A percentile compares a stretch with the other conserved stretches of the same genome.
phyloP scores from a whole-genome alignment of 331 rosid species.

The Acacia concinna region DNA sequence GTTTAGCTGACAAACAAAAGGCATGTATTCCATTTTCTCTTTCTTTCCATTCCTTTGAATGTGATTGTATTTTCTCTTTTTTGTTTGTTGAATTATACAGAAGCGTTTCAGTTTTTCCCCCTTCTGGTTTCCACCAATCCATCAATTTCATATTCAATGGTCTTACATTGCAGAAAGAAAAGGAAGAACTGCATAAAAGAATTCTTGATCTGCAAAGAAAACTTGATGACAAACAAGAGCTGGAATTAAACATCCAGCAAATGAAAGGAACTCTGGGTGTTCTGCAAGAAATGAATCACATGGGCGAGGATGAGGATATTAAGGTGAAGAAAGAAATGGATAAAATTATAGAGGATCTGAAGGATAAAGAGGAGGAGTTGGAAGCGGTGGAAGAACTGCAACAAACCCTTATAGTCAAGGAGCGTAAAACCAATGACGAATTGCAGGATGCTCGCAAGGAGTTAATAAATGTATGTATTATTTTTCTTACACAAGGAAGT shows the following conservation, averaged over 20 bases:
- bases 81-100: not conserved
- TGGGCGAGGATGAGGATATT: constrained; percentile 56
- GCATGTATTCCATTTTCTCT: constrained; percentile 28
- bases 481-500: not conserved
- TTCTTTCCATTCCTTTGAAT: not conserved
- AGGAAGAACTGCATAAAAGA: constrained; percentile 52
- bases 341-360: constrained; percentile 42
- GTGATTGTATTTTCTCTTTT: not conserved
- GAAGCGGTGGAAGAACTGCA: constrained; percentile 45
- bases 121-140: not conserved
- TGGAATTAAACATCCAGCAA: constrained; percentile 63
- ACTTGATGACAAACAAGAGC: constrained; percentile 71
- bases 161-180: constrained; percentile 55
- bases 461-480: constrained; percentile 48
- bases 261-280: constrained; percentile 71
- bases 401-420: constrained; percentile 58
- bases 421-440: constrained; percentile 78
- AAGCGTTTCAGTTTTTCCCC: not conserved
- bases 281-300: constrained; percentile 63
- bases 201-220: constrained; percentile 59
- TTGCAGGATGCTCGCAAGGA: constrained; percentile 86
- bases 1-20: constrained; percentile 62
- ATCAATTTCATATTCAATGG: constrained; percentile 10
- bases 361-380: constrained; percentile 67
- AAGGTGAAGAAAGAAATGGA: constrained; percentile 56